Evolutionary conservation across 2,329 filamentous ascomycete species (phyloP), one percentile per base, ranked within the genome.

Genomic region (Hortaea werneckii): DNA sequence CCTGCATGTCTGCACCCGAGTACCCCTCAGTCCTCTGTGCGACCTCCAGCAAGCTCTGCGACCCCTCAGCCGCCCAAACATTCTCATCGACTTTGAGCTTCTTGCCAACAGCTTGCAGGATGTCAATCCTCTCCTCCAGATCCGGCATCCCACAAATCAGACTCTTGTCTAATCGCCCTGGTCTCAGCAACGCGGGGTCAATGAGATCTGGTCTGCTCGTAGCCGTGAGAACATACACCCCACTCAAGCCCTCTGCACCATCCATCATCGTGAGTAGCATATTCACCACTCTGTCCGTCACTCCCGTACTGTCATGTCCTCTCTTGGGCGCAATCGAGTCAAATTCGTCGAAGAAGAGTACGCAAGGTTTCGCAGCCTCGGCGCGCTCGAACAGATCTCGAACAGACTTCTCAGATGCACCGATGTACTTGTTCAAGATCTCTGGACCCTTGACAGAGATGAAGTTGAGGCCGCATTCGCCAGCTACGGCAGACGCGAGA

Each of bases 221-320:
- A 1, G 92, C 94, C 20, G 94, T 94, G 2, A 98, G 77, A 5
- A 98, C 92, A 58, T 98, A 98, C 0, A 98, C 94, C 1, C 92
- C 92, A 0, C 83, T 88, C 4, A 98, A 70, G 0, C 92, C 94
- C 66, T 98, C 94, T 0, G 92, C 92, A 60, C 92, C 92, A 60
- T 98, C 92, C 92, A 98, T 98, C 65, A 96, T 90, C 0, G 94
- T 98, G 8, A 98, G 77, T 47, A 98, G 80, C 72, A 98, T 94
- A 64, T 98, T 98, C 56, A 98, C 92, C 0, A 98, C 94, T 34
- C 94, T 81, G 66, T 98, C 94, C 0, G 92, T 98, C n/a, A 98
- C 94, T 53, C 94, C 92, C 0, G 92, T 98, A 1, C 85, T 92
- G 64, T 98, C 94, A 62, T 98, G 92, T 0, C 92, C 92, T 68